Base-by-base conservation (phyloP, 2,329 filamentous ascomycete genomes). In the Epichloe scottii region DNA sequence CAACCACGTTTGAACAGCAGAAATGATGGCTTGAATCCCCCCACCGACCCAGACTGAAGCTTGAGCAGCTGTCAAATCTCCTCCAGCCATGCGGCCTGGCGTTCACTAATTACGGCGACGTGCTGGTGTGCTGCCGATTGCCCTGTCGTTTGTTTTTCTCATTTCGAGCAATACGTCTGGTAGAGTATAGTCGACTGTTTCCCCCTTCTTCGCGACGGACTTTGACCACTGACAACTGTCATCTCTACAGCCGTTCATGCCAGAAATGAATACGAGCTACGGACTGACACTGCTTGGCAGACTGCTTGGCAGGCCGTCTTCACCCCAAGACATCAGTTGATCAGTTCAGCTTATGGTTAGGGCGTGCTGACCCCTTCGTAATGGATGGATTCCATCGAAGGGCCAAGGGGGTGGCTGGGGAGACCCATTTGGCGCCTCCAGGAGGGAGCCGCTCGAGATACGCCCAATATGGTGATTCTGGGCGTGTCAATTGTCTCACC, bases 401-500 rank as follows among this genome's bases (percentile, higher is more conserved):
- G 30, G 42, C 26, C 42, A 33, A 44, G 41, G n/a, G 47, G 40
- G 48, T 49, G 48, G 48, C 48, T 49, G 47, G 48, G 48, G 33
- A 7, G 26, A n/a, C 19, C 30, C n/a, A 21, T 7, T 23, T 34
- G n/a, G 23, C 33, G 23, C 47, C 4, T 49, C 45, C 33, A 21
- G 3, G 2, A 26, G 19, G 10, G 46, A 19, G 30, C 34, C 8
- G 23, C n/a, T 19, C 4, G 30, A 35, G 33, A 17, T 17, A 19
- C 0, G 34, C 26, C 44, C 26, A 21, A n/a, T 17, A 34, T 34
- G 23, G 4, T 39, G 17, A 10, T 48, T 40, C 46, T 37, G n/a
- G 40, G 39, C 33, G 48, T 49, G 48, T 19, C 40, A 44, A 39
- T 48, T 50, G 48, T 50, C 48, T 45, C 48, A 50, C 26, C 15